Conservation (phyloP, 1,284 basidiomycete genomes). For the Austroboletus niveus region DNA sequence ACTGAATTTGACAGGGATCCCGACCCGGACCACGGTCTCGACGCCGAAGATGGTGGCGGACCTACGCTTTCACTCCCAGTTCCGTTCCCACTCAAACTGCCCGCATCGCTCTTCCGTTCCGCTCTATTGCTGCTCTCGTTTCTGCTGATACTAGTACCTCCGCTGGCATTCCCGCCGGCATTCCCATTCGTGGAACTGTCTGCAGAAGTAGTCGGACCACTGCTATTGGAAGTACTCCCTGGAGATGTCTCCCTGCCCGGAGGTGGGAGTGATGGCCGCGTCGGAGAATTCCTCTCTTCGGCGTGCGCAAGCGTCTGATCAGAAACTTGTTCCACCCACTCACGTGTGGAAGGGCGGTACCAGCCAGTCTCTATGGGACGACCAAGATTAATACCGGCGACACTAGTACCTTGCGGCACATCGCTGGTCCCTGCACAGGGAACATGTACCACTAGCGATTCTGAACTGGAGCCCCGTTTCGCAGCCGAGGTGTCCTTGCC, state of each 20-base stretch:
- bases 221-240: conserved; percentile 24
- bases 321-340: conserved; percentile 31
- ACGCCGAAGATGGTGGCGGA: conserved; percentile 14
- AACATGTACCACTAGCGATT: conserved; percentile 33
- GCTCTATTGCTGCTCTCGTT: conserved; percentile 3
- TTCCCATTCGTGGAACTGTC: conserved; percentile 25
- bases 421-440: conserved; percentile 20
- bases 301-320: conserved; percentile 19
- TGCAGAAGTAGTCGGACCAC: conserved; percentile 22
- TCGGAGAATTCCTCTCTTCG: conserved; percentile 5
- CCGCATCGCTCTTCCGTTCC: conserved; percentile 10
- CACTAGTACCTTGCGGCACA: conserved; percentile 5
- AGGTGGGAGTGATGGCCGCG: conserved; percentile 2
- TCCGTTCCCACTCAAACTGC: conserved; percentile 14
- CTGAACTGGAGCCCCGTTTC: conserved; percentile 16
- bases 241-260: conserved; percentile 24
- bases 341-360: conserved; percentile 31
- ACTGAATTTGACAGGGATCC: conserved; percentile 24
- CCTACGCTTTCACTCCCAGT: conserved; percentile 6
- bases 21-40: conserved; percentile 20
- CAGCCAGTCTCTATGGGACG: conserved; percentile 41
- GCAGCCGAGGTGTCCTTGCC: conserved; percentile 1
- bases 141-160: conserved; percentile 9
- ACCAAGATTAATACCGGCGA: conserved; percentile 32
- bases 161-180: conserved; percentile 9